Conservation (phyloP, 768 basidiomycete genomes). For the Nevesoporus exiguus region DNA sequence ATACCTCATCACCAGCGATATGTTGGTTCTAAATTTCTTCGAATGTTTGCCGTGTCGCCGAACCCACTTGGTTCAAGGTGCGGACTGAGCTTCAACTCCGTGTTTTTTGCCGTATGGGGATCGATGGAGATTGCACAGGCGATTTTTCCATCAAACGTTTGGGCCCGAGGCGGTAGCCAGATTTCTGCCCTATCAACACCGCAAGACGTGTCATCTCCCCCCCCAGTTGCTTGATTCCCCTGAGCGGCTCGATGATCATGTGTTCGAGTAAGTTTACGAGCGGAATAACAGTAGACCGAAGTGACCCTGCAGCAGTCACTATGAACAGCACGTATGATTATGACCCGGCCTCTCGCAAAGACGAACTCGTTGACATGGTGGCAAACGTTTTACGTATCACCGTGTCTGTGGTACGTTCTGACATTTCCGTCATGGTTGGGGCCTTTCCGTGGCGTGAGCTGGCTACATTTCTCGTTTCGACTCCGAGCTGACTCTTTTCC, state of each 20-base stretch:
- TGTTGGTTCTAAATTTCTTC: neutral
- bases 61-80: neutral
- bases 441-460: constrained; percentile 3
- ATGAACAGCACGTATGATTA: constrained; percentile 8
- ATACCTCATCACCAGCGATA: neutral
- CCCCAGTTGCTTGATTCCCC: neutral
- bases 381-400: neutral
- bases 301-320: neutral
- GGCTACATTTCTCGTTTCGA: neutral
- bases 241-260: neutral
- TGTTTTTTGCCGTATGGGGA: constrained; percentile 2
- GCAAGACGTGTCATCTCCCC: constrained; percentile 3
- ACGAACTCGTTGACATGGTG: neutral
- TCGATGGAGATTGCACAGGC: constrained; percentile 14
- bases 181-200: neutral
- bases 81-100: neutral
- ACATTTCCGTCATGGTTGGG: neutral
- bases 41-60: neutral
- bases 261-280: constrained; percentile 6
- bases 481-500: neutral
- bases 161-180: neutral
- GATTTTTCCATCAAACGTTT: constrained; percentile 15
- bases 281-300: neutral
- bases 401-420: neutral
- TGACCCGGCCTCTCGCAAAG: neutral